These are phyloP conservation scores for Aquilaria malaccensis DNA, from an alignment of 345 rosid species.

Conservation along the genomic window DNA sequence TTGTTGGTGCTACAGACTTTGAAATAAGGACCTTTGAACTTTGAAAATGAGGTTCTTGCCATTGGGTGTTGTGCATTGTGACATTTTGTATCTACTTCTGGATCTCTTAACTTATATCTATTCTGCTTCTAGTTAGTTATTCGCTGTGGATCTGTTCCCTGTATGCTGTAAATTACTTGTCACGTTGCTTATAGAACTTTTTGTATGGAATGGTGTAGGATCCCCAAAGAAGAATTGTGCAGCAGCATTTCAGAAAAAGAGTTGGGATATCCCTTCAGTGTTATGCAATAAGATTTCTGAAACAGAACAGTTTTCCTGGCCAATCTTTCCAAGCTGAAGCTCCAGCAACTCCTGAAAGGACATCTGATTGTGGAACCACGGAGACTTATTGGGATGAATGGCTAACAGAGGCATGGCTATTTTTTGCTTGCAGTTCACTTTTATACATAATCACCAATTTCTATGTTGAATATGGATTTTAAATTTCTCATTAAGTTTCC, in stretches of 20 bases:
- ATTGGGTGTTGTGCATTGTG: no score
- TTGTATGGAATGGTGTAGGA: constrained; percentile 30
- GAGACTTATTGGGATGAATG: constrained; percentile 58
- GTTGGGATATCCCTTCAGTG: constrained; percentile 33
- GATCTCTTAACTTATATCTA: no score
- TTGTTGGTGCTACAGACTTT: no score
- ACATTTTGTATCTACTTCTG: no score
- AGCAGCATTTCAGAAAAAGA: constrained; percentile 26
- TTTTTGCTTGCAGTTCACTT: background rate
- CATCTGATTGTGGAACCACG: constrained; percentile 39
- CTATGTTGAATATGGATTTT: background rate
- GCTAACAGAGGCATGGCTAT: constrained; percentile 60
- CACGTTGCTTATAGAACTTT: background rate
- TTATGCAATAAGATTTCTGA: constrained; percentile 73
- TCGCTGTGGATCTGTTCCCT: no score
- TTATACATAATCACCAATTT: background rate
- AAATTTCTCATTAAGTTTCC: background rate
- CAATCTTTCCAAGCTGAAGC: constrained; percentile 46
- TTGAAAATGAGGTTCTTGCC: no score
- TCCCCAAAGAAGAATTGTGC: constrained; percentile 27
- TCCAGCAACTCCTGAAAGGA: constrained; percentile 45
- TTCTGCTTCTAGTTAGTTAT: no score
- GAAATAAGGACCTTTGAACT: no score
- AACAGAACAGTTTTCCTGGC: constrained; percentile 32
- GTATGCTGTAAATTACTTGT: no score